These are phyloP conservation scores for Neospermospora avenae DNA, from an alignment of 2,329 filamentous ascomycete species.

Conservation along the genomic window DNA sequence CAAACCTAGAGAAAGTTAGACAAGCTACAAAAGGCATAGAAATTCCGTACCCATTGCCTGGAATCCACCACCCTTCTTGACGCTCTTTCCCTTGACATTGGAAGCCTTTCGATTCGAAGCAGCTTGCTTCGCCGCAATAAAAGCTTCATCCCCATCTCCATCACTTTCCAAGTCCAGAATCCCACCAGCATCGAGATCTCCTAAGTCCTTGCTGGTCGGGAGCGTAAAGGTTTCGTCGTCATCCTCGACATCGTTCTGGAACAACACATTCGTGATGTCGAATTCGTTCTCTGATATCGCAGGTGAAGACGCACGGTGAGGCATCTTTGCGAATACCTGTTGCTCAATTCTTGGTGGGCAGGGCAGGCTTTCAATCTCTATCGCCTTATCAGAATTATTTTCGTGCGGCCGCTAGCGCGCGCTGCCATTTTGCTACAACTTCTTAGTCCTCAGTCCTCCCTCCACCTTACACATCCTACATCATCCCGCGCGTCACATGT, in stretches of 20 bases:
- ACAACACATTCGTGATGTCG: slow-evolving; percentile 79
- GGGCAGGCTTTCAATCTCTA: not conserved
- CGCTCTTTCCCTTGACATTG: slow-evolving; percentile 77
- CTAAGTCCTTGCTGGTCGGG: slow-evolving; percentile 37
- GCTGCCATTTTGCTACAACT: not conserved
- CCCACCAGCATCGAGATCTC: slow-evolving; percentile 56
- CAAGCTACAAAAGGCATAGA: not conserved
- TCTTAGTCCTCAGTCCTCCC: too few relatives aligned
- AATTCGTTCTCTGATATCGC: slow-evolving; percentile 84
- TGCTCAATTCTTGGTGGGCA: not conserved
- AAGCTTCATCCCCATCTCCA: slow-evolving; percentile 75
- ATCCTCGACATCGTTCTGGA: slow-evolving; percentile 57
- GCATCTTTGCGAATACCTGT: slow-evolving; percentile 49
- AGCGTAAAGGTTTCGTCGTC: slow-evolving; percentile 41
- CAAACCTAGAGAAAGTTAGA: slow-evolving; percentile 51
- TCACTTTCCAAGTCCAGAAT: slow-evolving; percentile 57
- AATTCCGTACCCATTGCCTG: slow-evolving; percentile 77
- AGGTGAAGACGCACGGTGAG: slow-evolving; percentile 72
- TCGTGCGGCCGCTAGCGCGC: not conserved
- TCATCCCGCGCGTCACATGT: not conserved
- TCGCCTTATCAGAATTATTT: not conserved
- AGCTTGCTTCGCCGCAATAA: slow-evolving; percentile 84
- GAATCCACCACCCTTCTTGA: slow-evolving; percentile 95
- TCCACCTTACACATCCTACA: too few relatives aligned
- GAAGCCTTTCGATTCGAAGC: slow-evolving; percentile 82